Conservation (phyloP, 495 filamentous ascomycete genomes). For the Geopyxis carbonaria region DNA sequence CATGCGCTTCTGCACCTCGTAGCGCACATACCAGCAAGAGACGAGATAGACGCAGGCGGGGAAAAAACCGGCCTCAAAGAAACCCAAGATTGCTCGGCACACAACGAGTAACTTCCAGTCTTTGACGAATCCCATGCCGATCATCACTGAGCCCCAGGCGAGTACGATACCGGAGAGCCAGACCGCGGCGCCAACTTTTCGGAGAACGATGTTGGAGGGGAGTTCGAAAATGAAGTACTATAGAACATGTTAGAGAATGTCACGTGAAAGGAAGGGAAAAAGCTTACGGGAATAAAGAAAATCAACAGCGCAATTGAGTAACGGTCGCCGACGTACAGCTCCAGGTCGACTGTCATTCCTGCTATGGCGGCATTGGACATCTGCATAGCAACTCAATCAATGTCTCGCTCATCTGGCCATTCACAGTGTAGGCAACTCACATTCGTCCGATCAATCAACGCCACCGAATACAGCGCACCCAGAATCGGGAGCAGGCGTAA, state of each 20-base stretch:
- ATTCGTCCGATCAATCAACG: constrained; percentile 22
- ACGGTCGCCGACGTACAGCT: constrained; percentile 21
- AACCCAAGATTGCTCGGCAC: constrained; percentile 49
- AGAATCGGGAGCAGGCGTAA: constrained; percentile 20
- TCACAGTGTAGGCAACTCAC: too few relatives aligned
- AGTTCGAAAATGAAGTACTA: constrained; percentile 41
- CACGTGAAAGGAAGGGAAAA: not conserved
- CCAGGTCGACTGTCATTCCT: constrained; percentile 33
- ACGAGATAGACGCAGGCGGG: constrained; percentile 60
- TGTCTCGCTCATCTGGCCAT: not conserved
- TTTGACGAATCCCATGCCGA: constrained; percentile 53
- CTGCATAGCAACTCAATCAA: constrained; percentile 11
- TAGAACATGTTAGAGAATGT: constrained; percentile 29
- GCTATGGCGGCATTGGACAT: constrained; percentile 43
- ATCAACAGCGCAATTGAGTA: constrained; percentile 28
- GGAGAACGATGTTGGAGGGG: constrained; percentile 54
- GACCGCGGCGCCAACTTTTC: constrained; percentile 41
- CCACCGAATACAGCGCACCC: constrained; percentile 15
- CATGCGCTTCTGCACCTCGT: constrained; percentile 48
- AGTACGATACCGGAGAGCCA: constrained; percentile 57
- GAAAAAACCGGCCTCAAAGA: constrained; percentile 53
- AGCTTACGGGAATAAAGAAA: constrained; percentile 24
- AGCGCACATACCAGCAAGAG: constrained; percentile 55
- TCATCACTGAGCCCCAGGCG: constrained; percentile 45
- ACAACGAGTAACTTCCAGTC: constrained; percentile 44